Evolutionary conservation across 148 eudicot genomes (phyloP), one percentile per base, ranked within the genome.

Genomic region (Cornus florida): DNA sequence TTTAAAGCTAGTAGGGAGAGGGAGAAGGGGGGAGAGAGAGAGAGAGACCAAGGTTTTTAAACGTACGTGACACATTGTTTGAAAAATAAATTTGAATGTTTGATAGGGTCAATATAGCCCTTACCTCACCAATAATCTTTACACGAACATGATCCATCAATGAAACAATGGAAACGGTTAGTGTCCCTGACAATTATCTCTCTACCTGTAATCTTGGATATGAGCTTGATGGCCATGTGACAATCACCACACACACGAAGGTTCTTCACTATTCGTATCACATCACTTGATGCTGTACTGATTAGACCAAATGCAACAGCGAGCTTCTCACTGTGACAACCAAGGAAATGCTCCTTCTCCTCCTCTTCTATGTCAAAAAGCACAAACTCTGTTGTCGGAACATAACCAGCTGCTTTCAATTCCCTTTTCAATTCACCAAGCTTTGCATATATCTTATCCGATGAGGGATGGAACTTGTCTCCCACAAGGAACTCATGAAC

Each of bases 171-270:
- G 78, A 91, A 87, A 35, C 92, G 86, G 67, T 79, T 89, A 76
- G 71, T 84, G 74, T 91, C 92, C 75, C 90, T 71, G 6, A 91
- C 83, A 22, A 87, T 83, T 46, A 91, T 89, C 65, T 89, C 86
- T 83, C 92, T 82, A 11, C 89, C 81, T n/a, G 88, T 87, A 68
- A 88, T 79, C 80, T 76, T 84, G 10, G 93, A 90, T 35, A 86
- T 77, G 17, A 88, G 76, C 86, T 90, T 90, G 70, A 90, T 85
- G 32, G 86, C 86, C 19, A 67, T 72, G 74, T 88, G 93, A 70
- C 91, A 87, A 78, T 90, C 90, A 53, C 90, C 93, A 74, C 93
- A 90, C 3, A 90, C 82, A 46, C 91, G 90, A 69, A 90, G 87
- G 43, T 90, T 90, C 71, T 88, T 88, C 39, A 86, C 88, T 67